phyloP scores from a whole-genome alignment of 352 stramenopile species.

The Phytopythium aichiense region DNA sequence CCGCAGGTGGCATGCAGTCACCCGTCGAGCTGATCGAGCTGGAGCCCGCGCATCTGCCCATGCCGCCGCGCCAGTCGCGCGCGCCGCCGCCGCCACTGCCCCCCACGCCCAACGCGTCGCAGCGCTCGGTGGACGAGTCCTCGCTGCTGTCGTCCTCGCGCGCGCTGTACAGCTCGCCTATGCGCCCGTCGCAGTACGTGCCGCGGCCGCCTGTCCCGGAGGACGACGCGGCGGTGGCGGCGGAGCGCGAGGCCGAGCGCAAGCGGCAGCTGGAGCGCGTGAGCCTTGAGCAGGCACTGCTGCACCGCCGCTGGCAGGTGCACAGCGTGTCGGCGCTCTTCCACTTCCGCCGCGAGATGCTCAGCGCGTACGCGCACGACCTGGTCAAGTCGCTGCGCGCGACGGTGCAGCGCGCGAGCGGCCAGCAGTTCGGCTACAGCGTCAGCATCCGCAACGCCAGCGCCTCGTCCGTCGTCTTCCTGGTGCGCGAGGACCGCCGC shows the following conservation, averaged over 20 bases:
- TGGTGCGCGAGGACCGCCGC: conserved; percentile 51
- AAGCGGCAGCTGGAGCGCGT: conserved; percentile 18
- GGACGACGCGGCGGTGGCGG: not conserved
- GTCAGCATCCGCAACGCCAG: conserved; percentile 55
- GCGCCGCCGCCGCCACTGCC: conserved; percentile 1
- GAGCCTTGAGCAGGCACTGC: conserved; percentile 54
- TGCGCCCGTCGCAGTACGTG: conserved; percentile 34
- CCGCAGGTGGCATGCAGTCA: not conserved
- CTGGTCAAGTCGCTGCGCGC: conserved; percentile 61
- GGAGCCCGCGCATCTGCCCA: conserved; percentile 4
- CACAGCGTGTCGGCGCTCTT: conserved; percentile 67
- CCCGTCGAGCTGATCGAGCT: conserved; percentile 6
- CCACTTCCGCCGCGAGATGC: conserved; percentile 39
- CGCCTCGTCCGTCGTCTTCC: conserved; percentile 39
- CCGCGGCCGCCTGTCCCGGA: conserved; percentile 9
- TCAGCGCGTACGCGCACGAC: conserved; percentile 57
- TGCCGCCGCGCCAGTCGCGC: conserved; percentile 3
- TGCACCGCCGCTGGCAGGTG: conserved; percentile 44
- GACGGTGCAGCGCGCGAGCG: conserved; percentile 33
- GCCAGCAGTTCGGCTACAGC: conserved; percentile 56
- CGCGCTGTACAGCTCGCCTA: conserved; percentile 28
- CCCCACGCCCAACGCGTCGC: not conserved
- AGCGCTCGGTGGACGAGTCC: not conserved
- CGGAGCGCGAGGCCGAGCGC: conserved; percentile 9
- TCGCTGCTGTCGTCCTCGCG: conserved; percentile 21